Evolutionary conservation across 2,329 filamentous ascomycete genomes (phyloP), one percentile per base, ranked within the genome.

Genomic region (Zymoseptoria brevis): DNA sequence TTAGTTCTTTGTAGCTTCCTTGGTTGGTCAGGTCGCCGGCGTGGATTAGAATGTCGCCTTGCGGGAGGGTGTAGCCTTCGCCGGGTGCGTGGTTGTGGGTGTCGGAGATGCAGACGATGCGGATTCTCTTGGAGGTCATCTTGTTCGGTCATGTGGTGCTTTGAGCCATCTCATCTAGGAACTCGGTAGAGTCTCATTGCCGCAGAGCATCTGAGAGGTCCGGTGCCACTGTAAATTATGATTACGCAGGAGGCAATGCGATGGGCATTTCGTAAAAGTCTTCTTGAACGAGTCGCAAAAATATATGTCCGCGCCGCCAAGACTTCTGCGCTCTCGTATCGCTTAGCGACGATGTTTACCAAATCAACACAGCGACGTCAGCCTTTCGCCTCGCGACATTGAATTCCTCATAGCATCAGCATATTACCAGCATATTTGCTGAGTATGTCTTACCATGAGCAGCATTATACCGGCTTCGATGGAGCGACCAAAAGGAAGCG

Each of bases 11-110:
- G 54, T 75, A 73, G 55, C 75, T 86, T 16, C 88, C 88, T 69
- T 87, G 84, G 70, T 90, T 90, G 3, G 87, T 89, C 64, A 92
- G 73, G 69, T 92, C 88, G 6, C 88, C 88, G 1, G 88, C 87
- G 69, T 90, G 87, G 54, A 91, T 85, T 35, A 92, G 77, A 8
- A 92, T 82, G 69, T 92, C 87, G 49, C 88, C 88, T 21, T 79
- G 80, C 0, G 88, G 88, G 1, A 90, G 79, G 66, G 83, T 86
- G 65, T 82, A 77, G 64, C 77, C 77, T 61, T 78, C 72, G 11
- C 70, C 70, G 13, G 81, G 80, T 4, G 76, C 75, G 57, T 79
- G 80, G 70, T 89, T 89, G 73, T 91, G 87, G 16, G 64, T 91
- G 73, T 92, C 88, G 3, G 88, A 88, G 58, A 91, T 80, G 74